These are phyloP conservation scores for Phalaenopsis aphrodite DNA, from an alignment of 106 monocot species.

Conservation along the genomic window DNA sequence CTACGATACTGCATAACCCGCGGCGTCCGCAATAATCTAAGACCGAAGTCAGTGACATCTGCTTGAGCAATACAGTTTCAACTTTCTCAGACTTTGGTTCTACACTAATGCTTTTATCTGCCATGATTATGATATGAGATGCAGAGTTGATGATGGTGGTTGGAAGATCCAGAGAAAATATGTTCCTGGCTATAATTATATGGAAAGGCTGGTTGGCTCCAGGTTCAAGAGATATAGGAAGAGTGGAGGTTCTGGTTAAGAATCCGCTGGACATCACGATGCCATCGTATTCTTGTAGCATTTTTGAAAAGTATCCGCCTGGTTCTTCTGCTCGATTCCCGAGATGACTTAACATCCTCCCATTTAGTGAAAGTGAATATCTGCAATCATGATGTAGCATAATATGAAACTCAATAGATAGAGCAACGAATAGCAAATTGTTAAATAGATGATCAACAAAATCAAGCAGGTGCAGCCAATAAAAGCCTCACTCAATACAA, in stretches of 20 bases:
- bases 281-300: slow-evolving; percentile 78
- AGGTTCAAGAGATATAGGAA: slow-evolving; percentile 58
- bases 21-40: slow-evolving; percentile 41
- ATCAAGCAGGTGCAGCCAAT: too few species aligned
- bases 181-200: slow-evolving; percentile 40
- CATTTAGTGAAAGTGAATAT: slow-evolving; percentile 47
- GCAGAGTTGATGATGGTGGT: slow-evolving; percentile 12
- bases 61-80: slow-evolving; percentile 39
- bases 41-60: slow-evolving; percentile 38
- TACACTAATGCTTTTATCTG: slow-evolving; percentile 31
- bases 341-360: slow-evolving; percentile 32
- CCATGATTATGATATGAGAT: slow-evolving; percentile 28
- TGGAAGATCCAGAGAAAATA: slow-evolving; percentile 29
- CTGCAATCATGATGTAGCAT: slow-evolving; percentile 25
- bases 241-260: slow-evolving; percentile 19
- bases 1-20: slow-evolving; percentile 65
- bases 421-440: too few species aligned
- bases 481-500: too few species aligned
- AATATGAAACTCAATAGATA: too few species aligned
- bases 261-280: slow-evolving; percentile 45
- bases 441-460: too few species aligned
- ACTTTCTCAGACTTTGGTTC: slow-evolving; percentile 38
- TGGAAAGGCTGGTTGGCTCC: slow-evolving; percentile 62
- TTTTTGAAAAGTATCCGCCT: slow-evolving; percentile 77
- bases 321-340: slow-evolving; percentile 36